phyloP scores from a whole-genome alignment of 2,329 filamentous ascomycete species.

The Neopestalotiopsis rosae region DNA sequence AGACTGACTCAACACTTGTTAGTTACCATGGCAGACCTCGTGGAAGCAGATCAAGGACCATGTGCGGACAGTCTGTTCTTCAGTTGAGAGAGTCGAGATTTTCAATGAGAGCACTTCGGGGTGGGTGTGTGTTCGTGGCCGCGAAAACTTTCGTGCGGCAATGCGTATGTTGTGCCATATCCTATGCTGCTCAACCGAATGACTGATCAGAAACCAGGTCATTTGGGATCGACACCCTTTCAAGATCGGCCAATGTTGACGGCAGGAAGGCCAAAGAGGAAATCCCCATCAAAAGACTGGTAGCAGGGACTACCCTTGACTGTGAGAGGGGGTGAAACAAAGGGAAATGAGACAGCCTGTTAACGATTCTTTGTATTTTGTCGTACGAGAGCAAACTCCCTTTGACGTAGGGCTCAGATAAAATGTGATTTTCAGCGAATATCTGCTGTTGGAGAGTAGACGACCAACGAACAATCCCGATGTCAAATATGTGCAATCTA shows the following conservation, averaged over 20 bases:
- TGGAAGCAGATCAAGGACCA: constrained; percentile 57
- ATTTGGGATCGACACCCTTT: constrained; percentile 47
- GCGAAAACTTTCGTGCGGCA: constrained; percentile 52
- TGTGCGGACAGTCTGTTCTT: constrained; percentile 45
- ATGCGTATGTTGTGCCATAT: constrained; percentile 42
- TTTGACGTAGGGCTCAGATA: no score
- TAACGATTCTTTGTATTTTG: no score
- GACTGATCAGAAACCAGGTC: constrained; percentile 33
- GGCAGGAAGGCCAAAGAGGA: constrained; percentile 47
- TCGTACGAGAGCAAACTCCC: no score
- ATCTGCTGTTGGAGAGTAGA: no score
- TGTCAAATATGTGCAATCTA: no score
- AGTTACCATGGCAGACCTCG: constrained; percentile 54
- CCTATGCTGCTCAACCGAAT: no score
- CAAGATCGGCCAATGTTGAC: constrained; percentile 49
- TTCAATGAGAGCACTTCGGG: constrained; percentile 53
- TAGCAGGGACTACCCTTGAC: no score
- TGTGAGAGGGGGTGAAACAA: no score
- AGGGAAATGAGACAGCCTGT: no score
- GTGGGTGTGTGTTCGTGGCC: constrained; percentile 53
- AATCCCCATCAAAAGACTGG: constrained; percentile 43
- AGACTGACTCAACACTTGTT: constrained; percentile 16
- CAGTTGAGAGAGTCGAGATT: constrained; percentile 53
- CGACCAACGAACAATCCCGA: no score
- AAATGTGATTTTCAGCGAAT: no score